Evolutionary conservation across 225 moss, liverwort and hornwort genomes (phyloP).

Genomic region (Sphagnum tenellum): DNA sequence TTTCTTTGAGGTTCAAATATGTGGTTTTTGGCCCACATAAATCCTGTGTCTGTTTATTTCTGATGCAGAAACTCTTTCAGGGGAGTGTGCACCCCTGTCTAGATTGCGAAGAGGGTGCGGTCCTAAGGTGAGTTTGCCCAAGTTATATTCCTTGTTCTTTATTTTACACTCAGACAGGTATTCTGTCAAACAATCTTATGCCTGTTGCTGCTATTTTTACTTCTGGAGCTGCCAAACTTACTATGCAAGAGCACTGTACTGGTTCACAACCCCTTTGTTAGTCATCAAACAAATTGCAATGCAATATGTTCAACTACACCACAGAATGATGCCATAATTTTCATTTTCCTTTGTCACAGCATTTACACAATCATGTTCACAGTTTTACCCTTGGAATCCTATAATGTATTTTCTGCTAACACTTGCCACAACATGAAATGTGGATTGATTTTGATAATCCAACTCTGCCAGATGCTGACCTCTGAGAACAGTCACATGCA

Average conservation of each 20-base stretch:
- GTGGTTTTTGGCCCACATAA: background rate
- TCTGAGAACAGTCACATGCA: too few species aligned
- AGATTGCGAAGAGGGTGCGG: slow-evolving; percentile 73
- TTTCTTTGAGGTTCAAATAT: background rate
- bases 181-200: background rate
- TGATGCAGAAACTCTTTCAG: slow-evolving; percentile 45
- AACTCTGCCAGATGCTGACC: too few species aligned
- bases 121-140: slow-evolving; percentile 37
- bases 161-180: background rate
- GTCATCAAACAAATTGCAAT: background rate
- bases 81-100: slow-evolving; percentile 75
- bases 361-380: too few species aligned
- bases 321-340: too few species aligned
- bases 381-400: too few species aligned
- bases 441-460: too few species aligned
- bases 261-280: background rate
- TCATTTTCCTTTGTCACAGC: too few species aligned
- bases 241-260: background rate
- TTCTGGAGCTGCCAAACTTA: background rate
- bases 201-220: slow-evolving; percentile 1
- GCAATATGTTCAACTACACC: too few species aligned
- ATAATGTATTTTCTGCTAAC: too few species aligned
- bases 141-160: too few species aligned
- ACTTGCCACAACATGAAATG: too few species aligned
- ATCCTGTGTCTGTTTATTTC: background rate